Conservation (phyloP, 2,329 filamentous ascomycete species). For the Colletotrichum sp. region DNA sequence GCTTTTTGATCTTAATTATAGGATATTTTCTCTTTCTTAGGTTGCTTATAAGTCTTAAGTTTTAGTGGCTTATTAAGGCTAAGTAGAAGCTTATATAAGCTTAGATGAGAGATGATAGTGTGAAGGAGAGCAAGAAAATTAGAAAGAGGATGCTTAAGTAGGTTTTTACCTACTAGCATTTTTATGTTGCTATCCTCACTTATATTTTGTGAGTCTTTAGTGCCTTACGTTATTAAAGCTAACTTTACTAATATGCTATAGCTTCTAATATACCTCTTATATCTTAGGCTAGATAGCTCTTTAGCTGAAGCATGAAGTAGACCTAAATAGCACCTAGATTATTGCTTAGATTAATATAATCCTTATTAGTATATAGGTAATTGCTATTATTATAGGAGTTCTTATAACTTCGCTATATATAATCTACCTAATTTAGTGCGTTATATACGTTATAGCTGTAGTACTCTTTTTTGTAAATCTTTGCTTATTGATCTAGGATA, state of each 20-base stretch:
- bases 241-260: neutral
- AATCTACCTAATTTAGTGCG: no score
- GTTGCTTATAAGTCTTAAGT: slow-evolving; percentile 35
- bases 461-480: no score
- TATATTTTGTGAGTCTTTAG: slow-evolving; percentile 22
- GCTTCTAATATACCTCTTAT: slow-evolving; percentile 22
- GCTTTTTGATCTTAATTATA: no score
- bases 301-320: slow-evolving; percentile 24
- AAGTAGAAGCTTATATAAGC: slow-evolving; percentile 36
- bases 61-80: slow-evolving; percentile 33
- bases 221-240: accelerated
- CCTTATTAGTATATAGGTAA: slow-evolving; percentile 19
- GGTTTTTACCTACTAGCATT: slow-evolving; percentile 31
- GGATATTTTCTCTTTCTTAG: slow-evolving; percentile 45
- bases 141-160: slow-evolving; percentile 28
- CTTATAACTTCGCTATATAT: slow-evolving; percentile 30
- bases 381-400: slow-evolving; percentile 26
- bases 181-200: slow-evolving; percentile 26
- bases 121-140: slow-evolving; percentile 22
- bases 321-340: neutral
- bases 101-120: slow-evolving; percentile 27
- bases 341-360: slow-evolving; percentile 24
- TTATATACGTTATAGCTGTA: no score
- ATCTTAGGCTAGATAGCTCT: slow-evolving; percentile 23
- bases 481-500: no score